Conservation (phyloP, 345 rosid genomes). For the Theobroma cacao region DNA sequence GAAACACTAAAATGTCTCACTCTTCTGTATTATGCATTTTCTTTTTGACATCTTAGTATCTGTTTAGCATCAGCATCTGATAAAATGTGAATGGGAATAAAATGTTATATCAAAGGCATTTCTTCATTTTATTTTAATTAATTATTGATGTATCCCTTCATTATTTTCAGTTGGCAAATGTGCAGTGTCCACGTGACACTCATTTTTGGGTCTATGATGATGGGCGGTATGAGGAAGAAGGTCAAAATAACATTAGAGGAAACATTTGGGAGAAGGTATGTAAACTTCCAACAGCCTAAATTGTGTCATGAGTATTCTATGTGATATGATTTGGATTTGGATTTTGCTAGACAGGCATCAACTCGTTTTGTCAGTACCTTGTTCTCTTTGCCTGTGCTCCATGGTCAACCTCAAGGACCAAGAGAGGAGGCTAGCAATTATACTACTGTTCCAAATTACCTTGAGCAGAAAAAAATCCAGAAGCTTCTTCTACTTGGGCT, state of each 20-base stretch:
- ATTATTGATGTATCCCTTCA: slow-evolving; percentile 1
- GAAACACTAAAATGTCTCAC: neutral
- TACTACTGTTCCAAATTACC: slow-evolving; percentile 68
- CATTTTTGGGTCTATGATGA: slow-evolving; percentile 90
- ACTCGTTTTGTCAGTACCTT: slow-evolving; percentile 77
- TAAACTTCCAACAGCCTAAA: neutral
- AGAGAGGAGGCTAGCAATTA: slow-evolving; percentile 78
- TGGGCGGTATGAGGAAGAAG: slow-evolving; percentile 87
- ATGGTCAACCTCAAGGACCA: slow-evolving; percentile 60
- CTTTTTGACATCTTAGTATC: neutral
- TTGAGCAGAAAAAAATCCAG: slow-evolving; percentile 76
- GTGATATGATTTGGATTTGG: slow-evolving; percentile 23
- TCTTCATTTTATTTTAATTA: neutral
- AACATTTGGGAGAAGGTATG: slow-evolving; percentile 84
- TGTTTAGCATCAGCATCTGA: neutral
- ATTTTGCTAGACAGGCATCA: slow-evolving; percentile 72
- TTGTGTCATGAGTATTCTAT: slow-evolving; percentile 7
- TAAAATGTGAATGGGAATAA: neutral
- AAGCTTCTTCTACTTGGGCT: slow-evolving; percentile 86
- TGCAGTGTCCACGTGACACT: slow-evolving; percentile 78
- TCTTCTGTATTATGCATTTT: neutral
- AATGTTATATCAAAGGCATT: neutral
- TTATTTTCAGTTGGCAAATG: slow-evolving; percentile 60
- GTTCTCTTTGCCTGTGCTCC: slow-evolving; percentile 89
- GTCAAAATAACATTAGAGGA: slow-evolving; percentile 78